These are phyloP conservation scores for Aotearoamyces nothofagi DNA, from an alignment of 2,329 filamentous ascomycete species.

Conservation along the genomic window DNA sequence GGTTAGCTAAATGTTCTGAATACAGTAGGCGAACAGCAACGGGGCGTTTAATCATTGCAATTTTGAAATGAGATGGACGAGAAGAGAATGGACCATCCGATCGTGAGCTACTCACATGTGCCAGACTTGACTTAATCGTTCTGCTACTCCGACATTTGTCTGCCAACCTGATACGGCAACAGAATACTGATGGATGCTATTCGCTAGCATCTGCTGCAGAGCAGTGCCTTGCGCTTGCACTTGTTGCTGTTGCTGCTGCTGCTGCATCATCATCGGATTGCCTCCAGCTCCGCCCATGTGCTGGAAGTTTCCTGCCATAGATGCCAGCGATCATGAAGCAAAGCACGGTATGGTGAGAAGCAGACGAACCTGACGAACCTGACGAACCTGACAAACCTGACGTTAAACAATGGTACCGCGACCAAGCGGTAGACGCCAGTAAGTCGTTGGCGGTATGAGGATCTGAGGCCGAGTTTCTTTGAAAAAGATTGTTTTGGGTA, in stretches of 20 bases:
- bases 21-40: not conserved
- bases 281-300: constrained; percentile 4
- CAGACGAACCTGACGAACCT: not conserved
- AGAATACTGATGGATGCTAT: constrained; percentile 1
- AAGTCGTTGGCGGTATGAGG: constrained; percentile 1
- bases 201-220: constrained; percentile 1
- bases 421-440: constrained; percentile 2
- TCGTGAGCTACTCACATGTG: constrained; percentile 4
- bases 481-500: constrained; percentile 1
- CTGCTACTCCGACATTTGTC: constrained; percentile 1
- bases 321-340: constrained; percentile 2
- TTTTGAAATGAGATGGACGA: no score
- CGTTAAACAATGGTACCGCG: no score
- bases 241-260: constrained; percentile 2
- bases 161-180: constrained; percentile 2
- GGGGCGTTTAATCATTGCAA: not conserved
- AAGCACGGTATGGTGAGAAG: not conserved
- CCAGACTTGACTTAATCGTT: constrained; percentile 3
- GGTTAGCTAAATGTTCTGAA: not conserved
- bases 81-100: no score
- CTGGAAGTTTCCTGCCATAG: constrained; percentile 4
- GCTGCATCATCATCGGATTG: constrained; percentile 3
- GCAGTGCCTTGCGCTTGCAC: no score
- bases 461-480: constrained; percentile 1
- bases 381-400: not conserved